Evolutionary conservation across 208 protist species (phyloP), one percentile per base, ranked within the genome.

Genomic region (Crithidia expoeki): DNA sequence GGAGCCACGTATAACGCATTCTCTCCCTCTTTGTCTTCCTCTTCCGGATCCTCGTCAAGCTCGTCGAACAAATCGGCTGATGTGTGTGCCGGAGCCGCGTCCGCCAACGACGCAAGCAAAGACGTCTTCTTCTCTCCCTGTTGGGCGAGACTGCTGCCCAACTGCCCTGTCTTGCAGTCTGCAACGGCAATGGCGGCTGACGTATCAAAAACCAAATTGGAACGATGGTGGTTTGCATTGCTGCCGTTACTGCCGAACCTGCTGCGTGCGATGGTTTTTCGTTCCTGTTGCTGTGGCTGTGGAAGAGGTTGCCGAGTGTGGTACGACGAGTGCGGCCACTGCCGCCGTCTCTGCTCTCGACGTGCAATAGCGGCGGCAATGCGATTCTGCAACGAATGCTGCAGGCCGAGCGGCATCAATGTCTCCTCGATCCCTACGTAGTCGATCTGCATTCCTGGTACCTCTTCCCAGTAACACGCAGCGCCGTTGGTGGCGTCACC

Each of bases 401-500:
- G 44, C 42, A 76, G 52, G 1, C 0, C 33, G 6, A 11, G 9
- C 3, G 72, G 23, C 72, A 76, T 76, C 28, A 64, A 25, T 42
- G 63, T 71, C n/a, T 47, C 63, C 36, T 58, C 47, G 36, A 76
- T 40, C 17, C 72, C 72, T 7, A 76, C 38, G 63, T 70, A 71
- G 11, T 58, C 40, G n/a, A 76, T 46, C 16, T 70, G 6, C 36
- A 76, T 60, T 7, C 59, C 38, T 0, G 38, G 46, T 0, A 23
- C 62, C 12, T 71, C 72, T 36, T 27, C 33, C 53, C 51, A 75
- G 44, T 51, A 51, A 9, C 30, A 30, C 34, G 33, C 25, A n/a
- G n/a, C n/a, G n/a, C n/a, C n/a, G n/a, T n/a, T n/a, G n/a, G n/a
- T n/a, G n/a, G n/a, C n/a, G n/a, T n/a, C n/a, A n/a, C n/a, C n/a